These are phyloP conservation scores for Marasmius fiardii DNA, from an alignment of 1,284 basidiomycete species.

Conservation along the genomic window DNA sequence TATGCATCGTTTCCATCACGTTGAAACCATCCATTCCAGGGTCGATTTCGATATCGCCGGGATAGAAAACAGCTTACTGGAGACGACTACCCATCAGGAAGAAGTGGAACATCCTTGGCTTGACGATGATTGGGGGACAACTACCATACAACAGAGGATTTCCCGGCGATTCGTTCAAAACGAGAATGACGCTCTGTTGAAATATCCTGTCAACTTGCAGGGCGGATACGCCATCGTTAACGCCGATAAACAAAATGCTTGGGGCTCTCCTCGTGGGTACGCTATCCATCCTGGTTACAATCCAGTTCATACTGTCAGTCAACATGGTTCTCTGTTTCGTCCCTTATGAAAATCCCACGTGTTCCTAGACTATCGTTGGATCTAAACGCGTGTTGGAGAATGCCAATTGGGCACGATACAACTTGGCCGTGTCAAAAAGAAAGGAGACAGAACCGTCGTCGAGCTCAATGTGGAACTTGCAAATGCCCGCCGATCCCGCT, in stretches of 20 bases:
- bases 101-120: conserved; percentile 50
- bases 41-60: conserved; percentile 63
- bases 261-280: conserved; percentile 56
- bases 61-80: conserved; percentile 51
- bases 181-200: conserved; percentile 54
- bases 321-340: no score
- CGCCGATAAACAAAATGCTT: conserved; percentile 49
- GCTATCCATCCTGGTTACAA: conserved; percentile 53
- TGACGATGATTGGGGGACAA: conserved; percentile 60
- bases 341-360: no score
- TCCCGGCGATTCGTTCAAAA: conserved; percentile 44
- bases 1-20: background rate
- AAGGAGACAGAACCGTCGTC: conserved; percentile 60
- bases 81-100: conserved; percentile 47
- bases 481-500: conserved; percentile 53
- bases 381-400: conserved; percentile 57
- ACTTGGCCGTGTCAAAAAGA: conserved; percentile 52
- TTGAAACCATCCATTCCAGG: conserved; percentile 20
- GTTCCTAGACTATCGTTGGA: conserved; percentile 43
- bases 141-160: conserved; percentile 52
- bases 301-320: conserved; percentile 36
- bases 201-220: conserved; percentile 52
- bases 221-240: conserved; percentile 60
- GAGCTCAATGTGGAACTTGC: conserved; percentile 58
- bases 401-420: conserved; percentile 64